Base-by-base conservation (phyloP, 257 asterid species). In the Oldenlandia corymbosa region DNA sequence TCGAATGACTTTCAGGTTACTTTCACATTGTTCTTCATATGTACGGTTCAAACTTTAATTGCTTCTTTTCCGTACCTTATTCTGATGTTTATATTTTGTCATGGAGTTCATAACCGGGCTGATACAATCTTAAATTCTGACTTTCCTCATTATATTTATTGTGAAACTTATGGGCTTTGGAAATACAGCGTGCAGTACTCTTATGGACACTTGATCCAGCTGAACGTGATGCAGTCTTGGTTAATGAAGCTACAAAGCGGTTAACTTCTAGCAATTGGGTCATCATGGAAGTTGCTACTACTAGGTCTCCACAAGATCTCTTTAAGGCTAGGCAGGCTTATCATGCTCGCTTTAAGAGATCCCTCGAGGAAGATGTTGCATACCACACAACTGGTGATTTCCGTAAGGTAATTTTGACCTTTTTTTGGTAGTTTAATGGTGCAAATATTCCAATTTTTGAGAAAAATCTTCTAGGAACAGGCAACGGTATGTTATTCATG, bases 301-400 rank as follows among this genome's bases (percentile, higher is more conserved):
- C 92, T 24, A 88, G 96, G 68, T 81, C 96, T 42, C 72, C 96
- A 7, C 21, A 57, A 46, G 79, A 88, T 50, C 90, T 86, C 31
- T 78, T 91, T 56, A 81, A 78, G 75, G 95, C 72, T 21, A 88
- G 89, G 66, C 80, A 83, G 72, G 84, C 81, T 9, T 88, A 86
- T 62, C 96, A 86, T 79, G 73, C 68, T 27, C 85, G 86, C 43
- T 80, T 72, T 73, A 88, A 86, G 84, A 91, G 76, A 75, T 86
- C 96, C 48, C 80, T 91, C 7, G 98, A 91, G 75, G 98, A 91
- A 75, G 96, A 91, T 72, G 94, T 91, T 51, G 95, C 95, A 0
- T 68, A 81, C 82, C 95, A 85, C 80, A 83, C 95, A 3, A 34
- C 62, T 28, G 98, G 96, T 48, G 88, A 86, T 70, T 77, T 79